Evolutionary conservation across 768 basidiomycete species (phyloP).

Genomic region (Hericium coralloides): DNA sequence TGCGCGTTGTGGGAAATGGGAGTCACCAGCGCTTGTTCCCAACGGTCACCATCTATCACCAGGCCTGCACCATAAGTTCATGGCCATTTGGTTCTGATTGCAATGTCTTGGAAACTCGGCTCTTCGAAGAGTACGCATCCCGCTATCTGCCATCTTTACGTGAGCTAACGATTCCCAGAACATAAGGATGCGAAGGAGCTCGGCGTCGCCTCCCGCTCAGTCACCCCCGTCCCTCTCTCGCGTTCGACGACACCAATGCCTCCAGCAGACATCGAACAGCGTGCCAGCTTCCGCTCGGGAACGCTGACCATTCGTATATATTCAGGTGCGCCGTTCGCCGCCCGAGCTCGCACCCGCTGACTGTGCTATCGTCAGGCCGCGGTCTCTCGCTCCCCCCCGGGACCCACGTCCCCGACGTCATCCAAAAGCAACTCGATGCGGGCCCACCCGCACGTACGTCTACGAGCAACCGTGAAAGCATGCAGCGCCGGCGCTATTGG

Average conservation of each 20-base stretch:
- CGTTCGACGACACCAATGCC: conserved; percentile 70
- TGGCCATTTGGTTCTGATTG: too few relatives aligned
- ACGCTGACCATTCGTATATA: conserved; percentile 95
- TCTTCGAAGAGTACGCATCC: conserved; percentile 13
- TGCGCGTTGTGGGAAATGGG: too few relatives aligned
- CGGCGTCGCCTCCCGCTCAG: conserved; percentile 65
- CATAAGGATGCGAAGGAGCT: conserved; percentile 64
- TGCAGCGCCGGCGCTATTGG: conserved; percentile 90
- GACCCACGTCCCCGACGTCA: conserved; percentile 70
- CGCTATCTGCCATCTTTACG: neutral
- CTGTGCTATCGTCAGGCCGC: conserved; percentile 43
- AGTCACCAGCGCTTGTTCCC: too few relatives aligned
- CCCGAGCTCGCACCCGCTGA: neutral
- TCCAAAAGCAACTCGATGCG: conserved; percentile 71
- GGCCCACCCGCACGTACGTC: conserved; percentile 44
- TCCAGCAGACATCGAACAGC: conserved; percentile 16
- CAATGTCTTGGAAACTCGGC: conserved; percentile 20
- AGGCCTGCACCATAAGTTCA: too few relatives aligned
- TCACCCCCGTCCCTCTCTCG: conserved; percentile 66
- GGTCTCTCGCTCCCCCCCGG: conserved; percentile 76
- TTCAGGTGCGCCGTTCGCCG: conserved; percentile 49
- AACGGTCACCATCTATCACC: too few relatives aligned
- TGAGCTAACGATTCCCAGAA: conserved; percentile 30
- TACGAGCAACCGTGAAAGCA: conserved; percentile 69
- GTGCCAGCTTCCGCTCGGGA: conserved; percentile 64